Conservation (phyloP, 176 grass and related monocot genomes). For the Miscanthus lutarioriparius region DNA sequence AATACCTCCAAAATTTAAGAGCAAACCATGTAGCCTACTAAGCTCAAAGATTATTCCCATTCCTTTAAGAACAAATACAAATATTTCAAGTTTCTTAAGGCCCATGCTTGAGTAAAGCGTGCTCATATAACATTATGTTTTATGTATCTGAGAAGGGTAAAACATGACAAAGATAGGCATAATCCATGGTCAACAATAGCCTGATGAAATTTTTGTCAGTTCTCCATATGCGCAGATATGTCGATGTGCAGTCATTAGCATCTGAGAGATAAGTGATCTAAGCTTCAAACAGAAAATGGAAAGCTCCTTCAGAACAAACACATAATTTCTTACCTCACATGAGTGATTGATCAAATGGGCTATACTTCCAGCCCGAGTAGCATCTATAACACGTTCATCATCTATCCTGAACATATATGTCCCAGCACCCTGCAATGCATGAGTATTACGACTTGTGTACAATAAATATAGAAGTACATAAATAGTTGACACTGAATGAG, state of each 20-base stretch:
- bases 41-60: not conserved
- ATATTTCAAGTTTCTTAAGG: slow-evolving; percentile 20
- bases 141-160: not conserved
- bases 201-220: not conserved
- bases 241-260: not conserved
- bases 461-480: slow-evolving; percentile 13
- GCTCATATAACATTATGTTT: slow-evolving; percentile 1
- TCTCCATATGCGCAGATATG: slow-evolving; percentile 2
- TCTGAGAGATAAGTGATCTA: slow-evolving; percentile 16
- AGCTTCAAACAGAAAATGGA: slow-evolving; percentile 19
- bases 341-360: slow-evolving; percentile 99
- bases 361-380: slow-evolving; percentile 89
- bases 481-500: not conserved
- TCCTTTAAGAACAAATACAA: slow-evolving; percentile 15
- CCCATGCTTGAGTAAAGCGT: not conserved
- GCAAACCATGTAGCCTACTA: slow-evolving; percentile 2
- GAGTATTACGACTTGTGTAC: slow-evolving; percentile 11
- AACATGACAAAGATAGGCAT: slow-evolving; percentile 11
- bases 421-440: slow-evolving; percentile 81
- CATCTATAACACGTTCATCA: slow-evolving; percentile 95
- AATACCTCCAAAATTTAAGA: not conserved
- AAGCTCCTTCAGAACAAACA: slow-evolving; percentile 18
- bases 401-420: slow-evolving; percentile 99
- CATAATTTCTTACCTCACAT: slow-evolving; percentile 74
- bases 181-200: not conserved